Base-by-base conservation (phyloP, 2,329 filamentous ascomycete species). In the Epichloe uncinata region DNA sequence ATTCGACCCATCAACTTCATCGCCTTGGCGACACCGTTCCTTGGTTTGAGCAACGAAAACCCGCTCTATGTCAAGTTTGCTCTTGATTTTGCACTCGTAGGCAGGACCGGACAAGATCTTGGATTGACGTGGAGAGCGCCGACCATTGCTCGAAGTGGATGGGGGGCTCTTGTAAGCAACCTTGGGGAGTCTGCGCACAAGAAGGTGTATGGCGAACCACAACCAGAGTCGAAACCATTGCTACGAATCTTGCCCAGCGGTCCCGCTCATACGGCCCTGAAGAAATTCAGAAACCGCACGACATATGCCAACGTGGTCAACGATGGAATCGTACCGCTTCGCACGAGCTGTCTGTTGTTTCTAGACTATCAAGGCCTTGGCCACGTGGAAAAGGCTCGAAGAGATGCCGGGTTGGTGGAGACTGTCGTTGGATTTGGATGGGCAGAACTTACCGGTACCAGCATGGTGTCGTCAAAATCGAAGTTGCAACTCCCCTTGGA, bases 261-360 rank as follows among this genome's bases (percentile, higher is more conserved):
- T 0, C 90, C 91, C 15, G 93, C 91, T 6, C 90, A 96, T 64
- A 79, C 81, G 49, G 91, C 90, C 1, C 69, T 97, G 40, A 83
- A 85, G 62, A 88, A 87, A 67, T 97, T 97, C 65, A 76, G 87
- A 20, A 95, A 94, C 63, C 77, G 91, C 15, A 97, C 93, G 0
- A 75, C 96, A 1, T 97, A 97, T 64, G 95, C 90, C 2, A 97
- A 97, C 60, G 90, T 97, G 12, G 91, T 97, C 57, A 97, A 97
- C 61, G 91, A 97, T 66, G 91, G 90, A 3, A 96, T 98, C 57
- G 93, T 98, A 4, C 93, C 93, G 3, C 70, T 98, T 35, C 81
- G 93, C 20, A 98, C 93, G 4, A 97, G 91, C 55, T 98, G 91
- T 65, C 72, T 98, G n/a, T 69, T 98, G 5, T 98, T 98, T 61